Evolutionary conservation across 2,329 filamentous ascomycete species (phyloP).

Genomic region (Plectosphaerella sp.): DNA sequence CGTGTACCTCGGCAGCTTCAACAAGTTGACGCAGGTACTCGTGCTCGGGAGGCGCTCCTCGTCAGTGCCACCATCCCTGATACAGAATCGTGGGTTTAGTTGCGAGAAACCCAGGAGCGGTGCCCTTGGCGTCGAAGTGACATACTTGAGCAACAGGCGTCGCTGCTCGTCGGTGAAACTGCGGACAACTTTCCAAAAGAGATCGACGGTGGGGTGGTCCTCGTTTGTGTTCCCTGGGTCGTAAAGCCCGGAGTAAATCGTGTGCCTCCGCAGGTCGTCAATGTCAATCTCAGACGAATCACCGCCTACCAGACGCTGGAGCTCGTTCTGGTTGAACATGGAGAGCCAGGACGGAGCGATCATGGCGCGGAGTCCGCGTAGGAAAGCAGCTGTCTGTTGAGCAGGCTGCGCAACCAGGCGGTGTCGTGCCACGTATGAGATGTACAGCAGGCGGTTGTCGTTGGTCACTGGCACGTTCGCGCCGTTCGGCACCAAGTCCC

Average conservation of each 20-base stretch:
- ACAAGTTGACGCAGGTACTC: conserved; percentile 90
- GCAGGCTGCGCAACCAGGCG: conserved; percentile 76
- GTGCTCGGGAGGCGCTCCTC: conserved; percentile 81
- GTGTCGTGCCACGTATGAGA: conserved; percentile 85
- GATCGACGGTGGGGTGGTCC: conserved; percentile 78
- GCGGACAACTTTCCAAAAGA: conserved; percentile 91
- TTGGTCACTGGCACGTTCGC: conserved; percentile 79
- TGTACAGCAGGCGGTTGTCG: conserved; percentile 89
- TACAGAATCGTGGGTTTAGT: conserved; percentile 81
- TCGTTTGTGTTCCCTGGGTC: conserved; percentile 79
- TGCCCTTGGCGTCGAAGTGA: conserved; percentile 87
- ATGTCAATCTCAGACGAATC: conserved; percentile 83
- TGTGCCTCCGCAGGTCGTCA: conserved; percentile 78
- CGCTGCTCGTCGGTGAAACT: conserved; percentile 71
- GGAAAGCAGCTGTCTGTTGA: conserved; percentile 80
- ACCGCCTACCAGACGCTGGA: conserved; percentile 89
- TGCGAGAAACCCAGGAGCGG: conserved; percentile 86
- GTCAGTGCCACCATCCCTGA: conserved; percentile 75
- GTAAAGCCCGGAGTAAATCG: conserved; percentile 83
- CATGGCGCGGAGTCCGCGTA: conserved; percentile 79
- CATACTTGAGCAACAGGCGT: conserved; percentile 87
- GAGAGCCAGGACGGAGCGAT: conserved; percentile 90
- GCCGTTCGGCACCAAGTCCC: conserved; percentile 72
- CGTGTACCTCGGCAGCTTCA: conserved; percentile 84
- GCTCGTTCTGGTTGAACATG: conserved; percentile 97